phyloP scores from a whole-genome alignment of 257 asterid species.

The Penstemon davidsonii region DNA sequence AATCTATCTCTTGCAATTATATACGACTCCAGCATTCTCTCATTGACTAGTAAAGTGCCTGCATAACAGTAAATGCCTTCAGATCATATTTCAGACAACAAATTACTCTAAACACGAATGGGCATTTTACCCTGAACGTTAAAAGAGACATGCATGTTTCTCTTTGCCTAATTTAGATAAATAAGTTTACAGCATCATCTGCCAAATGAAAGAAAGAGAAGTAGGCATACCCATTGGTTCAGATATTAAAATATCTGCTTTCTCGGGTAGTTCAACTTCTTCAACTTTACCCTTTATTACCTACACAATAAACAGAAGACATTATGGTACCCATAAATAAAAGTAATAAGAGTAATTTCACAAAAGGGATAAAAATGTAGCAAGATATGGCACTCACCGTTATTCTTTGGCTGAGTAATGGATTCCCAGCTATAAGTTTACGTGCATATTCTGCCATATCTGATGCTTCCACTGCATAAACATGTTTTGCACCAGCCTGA shows the following conservation, averaged over 20 bases:
- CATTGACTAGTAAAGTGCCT: slow-evolving; percentile 96
- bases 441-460: slow-evolving; percentile 97
- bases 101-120: neutral
- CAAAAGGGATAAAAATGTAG: slow-evolving; percentile 16
- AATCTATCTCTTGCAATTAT: slow-evolving; percentile 97
- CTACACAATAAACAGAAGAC: slow-evolving; percentile 41
- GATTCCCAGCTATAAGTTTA: slow-evolving; percentile 88
- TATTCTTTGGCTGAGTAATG: slow-evolving; percentile 66
- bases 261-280: slow-evolving; percentile 89
- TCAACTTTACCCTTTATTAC: slow-evolving; percentile 96
- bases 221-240: slow-evolving; percentile 93
- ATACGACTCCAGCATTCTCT: slow-evolving; percentile 97
- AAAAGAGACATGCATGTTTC: neutral
- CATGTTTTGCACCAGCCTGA: slow-evolving; percentile 98
- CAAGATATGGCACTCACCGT: slow-evolving; percentile 55
- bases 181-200: slow-evolving; percentile 20
- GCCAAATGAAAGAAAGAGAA: slow-evolving; percentile 13
- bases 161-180: slow-evolving; percentile 20
- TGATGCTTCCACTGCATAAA: slow-evolving; percentile 99
- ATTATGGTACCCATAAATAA: slow-evolving; percentile 7
- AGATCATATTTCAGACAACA: slow-evolving; percentile 24
- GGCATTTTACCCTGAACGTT: slow-evolving; percentile 3
- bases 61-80: slow-evolving; percentile 32
- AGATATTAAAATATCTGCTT: slow-evolving; percentile 94
- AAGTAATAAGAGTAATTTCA: slow-evolving; percentile 13